Percentiles rank a stretch among this genome's conserved stretches.
phyloP scores from a whole-genome alignment of 768 basidiomycete species.

The Rhizopogon salebrosus region DNA sequence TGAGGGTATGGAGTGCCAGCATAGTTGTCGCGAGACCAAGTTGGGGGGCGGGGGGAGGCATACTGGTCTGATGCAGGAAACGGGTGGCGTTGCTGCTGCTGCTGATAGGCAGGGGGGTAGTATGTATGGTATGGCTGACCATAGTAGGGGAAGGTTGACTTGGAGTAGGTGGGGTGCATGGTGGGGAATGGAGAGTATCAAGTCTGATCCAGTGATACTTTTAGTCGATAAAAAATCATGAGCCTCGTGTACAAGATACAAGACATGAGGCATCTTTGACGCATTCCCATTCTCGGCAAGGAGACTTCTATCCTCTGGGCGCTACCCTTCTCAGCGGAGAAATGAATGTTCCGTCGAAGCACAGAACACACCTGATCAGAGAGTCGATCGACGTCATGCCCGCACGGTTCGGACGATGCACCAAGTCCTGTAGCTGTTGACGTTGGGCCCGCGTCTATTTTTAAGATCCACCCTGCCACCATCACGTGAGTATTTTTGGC shows the following conservation, averaged over 20 bases:
- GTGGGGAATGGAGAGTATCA: constrained; percentile 2
- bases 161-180: constrained; percentile 30
- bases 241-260: neutral
- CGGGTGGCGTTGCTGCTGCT: constrained; percentile 15
- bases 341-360: too few species aligned
- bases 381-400: too few species aligned
- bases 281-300: constrained; percentile 30
- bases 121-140: constrained; percentile 37
- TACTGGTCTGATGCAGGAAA: constrained; percentile 16
- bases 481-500: constrained; percentile 9
- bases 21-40: constrained; percentile 34
- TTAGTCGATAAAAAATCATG: neutral
- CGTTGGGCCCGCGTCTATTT: too few species aligned
- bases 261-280: neutral
- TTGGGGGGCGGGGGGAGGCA: constrained; percentile 32
- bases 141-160: constrained; percentile 40
- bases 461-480: neutral
- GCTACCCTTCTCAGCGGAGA: neutral
- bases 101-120: constrained; percentile 25
- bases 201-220: neutral
- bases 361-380: too few species aligned
- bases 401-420: too few species aligned
- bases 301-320: neutral
- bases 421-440: too few species aligned
- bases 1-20: constrained; percentile 19